These are phyloP conservation scores for Oryza nivara DNA, from an alignment of 176 grass and related monocot species.

Conservation along the genomic window DNA sequence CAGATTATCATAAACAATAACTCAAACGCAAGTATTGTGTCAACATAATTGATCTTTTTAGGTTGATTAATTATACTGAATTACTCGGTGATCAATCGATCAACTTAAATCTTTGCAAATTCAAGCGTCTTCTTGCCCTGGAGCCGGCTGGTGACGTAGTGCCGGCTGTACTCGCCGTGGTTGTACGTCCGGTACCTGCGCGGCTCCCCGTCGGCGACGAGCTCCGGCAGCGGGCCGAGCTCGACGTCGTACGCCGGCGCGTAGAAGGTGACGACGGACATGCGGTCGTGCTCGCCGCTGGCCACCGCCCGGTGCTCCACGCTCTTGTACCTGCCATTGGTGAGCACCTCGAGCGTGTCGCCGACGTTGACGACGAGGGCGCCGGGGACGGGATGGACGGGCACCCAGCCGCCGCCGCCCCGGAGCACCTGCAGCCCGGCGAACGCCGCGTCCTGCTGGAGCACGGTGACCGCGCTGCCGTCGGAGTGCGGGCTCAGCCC, in stretches of 20 bases:
- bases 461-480: slow-evolving; percentile 89
- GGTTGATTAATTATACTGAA: neutral
- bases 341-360: slow-evolving; percentile 36
- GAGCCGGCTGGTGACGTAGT: slow-evolving; percentile 82
- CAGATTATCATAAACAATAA: no score
- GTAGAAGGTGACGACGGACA: slow-evolving; percentile 85
- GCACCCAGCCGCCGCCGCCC: slow-evolving; percentile 51
- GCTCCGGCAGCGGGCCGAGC: slow-evolving; percentile 73
- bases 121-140: slow-evolving; percentile 93
- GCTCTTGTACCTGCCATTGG: slow-evolving; percentile 90
- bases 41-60: neutral
- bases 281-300: slow-evolving; percentile 44
- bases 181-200: slow-evolving; percentile 75
- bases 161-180: slow-evolving; percentile 86
- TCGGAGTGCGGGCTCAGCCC: slow-evolving; percentile 88
- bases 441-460: slow-evolving; percentile 69
- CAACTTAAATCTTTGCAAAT: slow-evolving; percentile 64
- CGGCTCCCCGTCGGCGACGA: slow-evolving; percentile 50
- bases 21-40: no score
- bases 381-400: slow-evolving; percentile 52
- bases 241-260: slow-evolving; percentile 86
- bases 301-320: slow-evolving; percentile 86
- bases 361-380: neutral
- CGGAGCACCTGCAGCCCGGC: slow-evolving; percentile 74
- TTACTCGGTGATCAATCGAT: neutral